Conservation (phyloP, 2,329 filamentous ascomycete species). For the Colletotrichum zoysiae region DNA sequence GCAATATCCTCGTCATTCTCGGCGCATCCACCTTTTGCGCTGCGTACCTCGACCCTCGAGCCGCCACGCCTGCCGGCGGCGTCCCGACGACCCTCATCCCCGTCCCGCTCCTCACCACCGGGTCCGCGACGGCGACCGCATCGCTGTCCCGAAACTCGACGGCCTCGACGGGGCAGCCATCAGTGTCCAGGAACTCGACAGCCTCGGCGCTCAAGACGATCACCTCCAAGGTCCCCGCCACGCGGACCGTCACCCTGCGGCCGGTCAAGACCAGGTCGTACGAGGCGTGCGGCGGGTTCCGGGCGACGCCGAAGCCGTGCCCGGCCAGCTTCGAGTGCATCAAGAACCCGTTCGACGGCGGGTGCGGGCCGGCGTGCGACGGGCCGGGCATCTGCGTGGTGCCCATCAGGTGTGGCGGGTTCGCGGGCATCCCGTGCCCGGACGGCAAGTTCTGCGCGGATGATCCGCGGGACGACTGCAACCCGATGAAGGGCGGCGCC, state of each 20-base stretch:
- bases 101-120: neutral
- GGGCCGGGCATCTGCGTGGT: constrained; percentile 50
- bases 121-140: neutral
- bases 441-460: constrained; percentile 48
- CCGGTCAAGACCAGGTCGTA: constrained; percentile 44
- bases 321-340: constrained; percentile 46
- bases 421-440: constrained; percentile 47
- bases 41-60: neutral
- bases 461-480: constrained; percentile 45
- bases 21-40: constrained; percentile 18
- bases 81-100: constrained; percentile 7
- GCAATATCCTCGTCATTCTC: constrained; percentile 25
- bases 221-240: neutral
- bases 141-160: no score
- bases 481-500: constrained; percentile 47
- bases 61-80: neutral
- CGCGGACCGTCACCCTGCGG: constrained; percentile 3
- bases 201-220: neutral
- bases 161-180: neutral
- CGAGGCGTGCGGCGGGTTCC: constrained; percentile 50
- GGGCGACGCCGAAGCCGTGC: constrained; percentile 46
- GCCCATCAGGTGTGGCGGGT: constrained; percentile 45
- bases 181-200: no score
- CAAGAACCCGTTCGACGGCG: constrained; percentile 50
- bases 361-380: constrained; percentile 54